These are phyloP conservation scores for Trichoderma oligosporum DNA, from an alignment of 2,329 filamentous ascomycete species.

Conservation along the genomic window DNA sequence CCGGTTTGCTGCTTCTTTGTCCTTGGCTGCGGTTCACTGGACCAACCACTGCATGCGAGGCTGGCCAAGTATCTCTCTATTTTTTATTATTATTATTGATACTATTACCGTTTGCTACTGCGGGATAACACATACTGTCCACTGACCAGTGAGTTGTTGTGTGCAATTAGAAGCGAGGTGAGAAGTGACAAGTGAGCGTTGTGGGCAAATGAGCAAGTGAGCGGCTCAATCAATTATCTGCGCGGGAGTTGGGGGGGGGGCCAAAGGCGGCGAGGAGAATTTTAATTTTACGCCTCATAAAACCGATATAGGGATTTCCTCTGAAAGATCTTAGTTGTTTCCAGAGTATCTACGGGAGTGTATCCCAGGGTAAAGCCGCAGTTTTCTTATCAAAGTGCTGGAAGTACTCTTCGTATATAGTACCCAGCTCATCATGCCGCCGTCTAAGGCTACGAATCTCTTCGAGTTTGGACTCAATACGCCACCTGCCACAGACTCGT, in stretches of 20 bases:
- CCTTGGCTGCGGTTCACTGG: neutral
- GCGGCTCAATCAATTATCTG: constrained; percentile 5
- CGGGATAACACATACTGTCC: neutral
- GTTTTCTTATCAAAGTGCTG: neutral
- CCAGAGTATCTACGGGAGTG: constrained; percentile 1
- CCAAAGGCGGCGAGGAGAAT: neutral
- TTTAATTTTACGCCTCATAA: constrained; percentile 9
- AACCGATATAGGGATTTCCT: neutral
- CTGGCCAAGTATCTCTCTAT: neutral
- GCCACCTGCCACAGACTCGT: constrained; percentile 14
- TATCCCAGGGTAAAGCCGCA: constrained; percentile 1
- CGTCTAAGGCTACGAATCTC: constrained; percentile 7
- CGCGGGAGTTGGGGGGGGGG: neutral
- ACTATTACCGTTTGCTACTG: neutral
- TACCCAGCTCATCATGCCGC: constrained; percentile 9
- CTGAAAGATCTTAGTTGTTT: neutral
- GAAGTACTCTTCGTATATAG: constrained; percentile 7
- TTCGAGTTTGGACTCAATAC: constrained; percentile 13
- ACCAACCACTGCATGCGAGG: neutral
- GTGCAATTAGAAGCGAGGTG: constrained; percentile 3
- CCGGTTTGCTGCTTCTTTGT: neutral
- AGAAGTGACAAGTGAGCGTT: neutral
- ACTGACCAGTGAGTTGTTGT: neutral
- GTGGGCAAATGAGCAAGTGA: neutral
- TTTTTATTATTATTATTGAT: neutral